These are phyloP conservation scores for Hemisphaericaspora xylofermentans DNA, from an alignment of 1,139 yeast genomes.

Conservation along the genomic window DNA sequence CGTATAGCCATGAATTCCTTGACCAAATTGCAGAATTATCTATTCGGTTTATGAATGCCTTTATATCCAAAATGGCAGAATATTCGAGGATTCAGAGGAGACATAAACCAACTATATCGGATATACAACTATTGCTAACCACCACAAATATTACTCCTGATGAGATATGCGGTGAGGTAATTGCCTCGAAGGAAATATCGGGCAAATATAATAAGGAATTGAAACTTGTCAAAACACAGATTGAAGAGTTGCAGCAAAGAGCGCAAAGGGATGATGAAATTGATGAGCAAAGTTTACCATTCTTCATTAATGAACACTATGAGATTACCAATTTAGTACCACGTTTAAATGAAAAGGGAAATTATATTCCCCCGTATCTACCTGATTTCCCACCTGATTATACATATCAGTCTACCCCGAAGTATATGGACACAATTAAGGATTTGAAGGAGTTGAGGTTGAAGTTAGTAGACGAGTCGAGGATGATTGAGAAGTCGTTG, in stretches of 20 bases:
- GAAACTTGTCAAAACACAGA: neutral
- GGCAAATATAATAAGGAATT: neutral
- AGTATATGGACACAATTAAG: slow-evolving; percentile 58
- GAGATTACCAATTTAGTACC: slow-evolving; percentile 57
- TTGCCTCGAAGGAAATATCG: slow-evolving; percentile 6
- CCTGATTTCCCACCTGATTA: slow-evolving; percentile 93
- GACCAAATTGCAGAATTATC: slow-evolving; percentile 49
- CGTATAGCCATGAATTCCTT: slow-evolving; percentile 44
- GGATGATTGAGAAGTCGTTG: slow-evolving; percentile 76
- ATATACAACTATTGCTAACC: slow-evolving; percentile 50
- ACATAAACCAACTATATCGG: slow-evolving; percentile 55
- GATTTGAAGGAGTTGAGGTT: slow-evolving; percentile 73
- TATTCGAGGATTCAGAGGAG: slow-evolving; percentile 71
- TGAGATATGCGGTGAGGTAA: slow-evolving; percentile 46
- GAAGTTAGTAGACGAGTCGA: slow-evolving; percentile 73
- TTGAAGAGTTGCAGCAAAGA: neutral
- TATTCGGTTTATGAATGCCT: slow-evolving; percentile 47
- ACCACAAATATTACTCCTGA: slow-evolving; percentile 44
- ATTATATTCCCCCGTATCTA: slow-evolving; percentile 67
- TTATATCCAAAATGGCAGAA: slow-evolving; percentile 49
- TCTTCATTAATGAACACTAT: slow-evolving; percentile 47
- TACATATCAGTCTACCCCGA: slow-evolving; percentile 78
- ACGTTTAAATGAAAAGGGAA: slow-evolving; percentile 46
- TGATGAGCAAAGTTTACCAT: slow-evolving; percentile 37
- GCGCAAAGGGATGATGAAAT: slow-evolving; percentile 6